A percentile compares a stretch with the other conserved stretches of the same genome.
Conservation (phyloP, 306 rosid species). For the Acacia crassicarpa region DNA sequence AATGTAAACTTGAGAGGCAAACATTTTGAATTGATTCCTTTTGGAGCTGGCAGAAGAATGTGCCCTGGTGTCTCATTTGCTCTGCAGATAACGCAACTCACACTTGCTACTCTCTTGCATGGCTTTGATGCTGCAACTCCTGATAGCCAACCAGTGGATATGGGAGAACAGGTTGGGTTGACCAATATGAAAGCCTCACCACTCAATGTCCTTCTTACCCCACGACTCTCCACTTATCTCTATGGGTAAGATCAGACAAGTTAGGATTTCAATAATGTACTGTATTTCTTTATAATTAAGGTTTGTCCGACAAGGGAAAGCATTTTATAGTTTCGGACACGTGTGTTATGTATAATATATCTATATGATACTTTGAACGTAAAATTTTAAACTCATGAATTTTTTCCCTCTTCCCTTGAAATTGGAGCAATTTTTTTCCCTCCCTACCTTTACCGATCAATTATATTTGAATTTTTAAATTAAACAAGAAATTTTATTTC, state of each 20-base stretch:
- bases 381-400: too few relatives aligned
- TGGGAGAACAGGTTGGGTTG: conserved; percentile 35
- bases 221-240: neutral
- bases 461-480: too few relatives aligned
- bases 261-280: too few relatives aligned
- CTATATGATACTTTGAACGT: too few relatives aligned
- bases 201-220: conserved; percentile 7
- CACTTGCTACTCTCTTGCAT: conserved; percentile 34
- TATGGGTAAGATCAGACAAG: neutral
- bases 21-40: conserved; percentile 38
- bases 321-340: too few relatives aligned
- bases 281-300: neutral
- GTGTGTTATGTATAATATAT: too few relatives aligned
- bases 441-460: too few relatives aligned
- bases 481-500: too few relatives aligned
- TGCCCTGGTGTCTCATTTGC: conserved; percentile 39
- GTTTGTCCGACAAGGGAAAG: too few relatives aligned
- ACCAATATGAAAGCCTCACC: conserved; percentile 26
- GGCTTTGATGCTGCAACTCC: conserved; percentile 28
- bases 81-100: conserved; percentile 4
- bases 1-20: conserved; percentile 29
- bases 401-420: too few relatives aligned
- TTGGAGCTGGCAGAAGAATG: conserved; percentile 47
- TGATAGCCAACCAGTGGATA: conserved; percentile 7
- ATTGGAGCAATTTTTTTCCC: too few relatives aligned